These are phyloP conservation scores for Toxoplasma gondii DNA, from an alignment of 169 alveolate genomes.

Conservation along the genomic window DNA sequence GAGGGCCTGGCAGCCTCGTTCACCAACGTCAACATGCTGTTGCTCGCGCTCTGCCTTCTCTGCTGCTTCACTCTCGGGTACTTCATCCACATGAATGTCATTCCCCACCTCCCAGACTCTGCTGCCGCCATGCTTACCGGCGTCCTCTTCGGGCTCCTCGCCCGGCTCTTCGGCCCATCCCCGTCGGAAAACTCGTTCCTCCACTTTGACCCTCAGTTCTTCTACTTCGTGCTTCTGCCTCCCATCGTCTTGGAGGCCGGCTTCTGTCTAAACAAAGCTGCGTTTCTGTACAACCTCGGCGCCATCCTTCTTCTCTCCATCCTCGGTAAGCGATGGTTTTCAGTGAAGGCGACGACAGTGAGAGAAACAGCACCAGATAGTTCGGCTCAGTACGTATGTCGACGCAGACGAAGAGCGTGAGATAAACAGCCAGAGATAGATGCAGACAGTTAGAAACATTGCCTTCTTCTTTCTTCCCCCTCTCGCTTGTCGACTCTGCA, in stretches of 20 bases:
- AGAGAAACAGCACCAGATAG: not conserved
- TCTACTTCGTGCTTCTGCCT: slow-evolving; percentile 55
- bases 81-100: not conserved
- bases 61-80: slow-evolving; percentile 14
- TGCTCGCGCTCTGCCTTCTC: slow-evolving; percentile 30
- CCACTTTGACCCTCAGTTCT: slow-evolving; percentile 50
- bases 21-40: slow-evolving; percentile 26
- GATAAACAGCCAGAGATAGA: too few species aligned
- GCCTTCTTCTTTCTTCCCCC: too few species aligned
- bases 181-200: slow-evolving; percentile 2
- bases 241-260: slow-evolving; percentile 68
- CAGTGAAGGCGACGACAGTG: not conserved
- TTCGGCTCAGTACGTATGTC: too few species aligned
- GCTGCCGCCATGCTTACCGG: slow-evolving; percentile 47
- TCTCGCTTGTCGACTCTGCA: too few species aligned
- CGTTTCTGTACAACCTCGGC: not conserved
- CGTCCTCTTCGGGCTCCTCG: slow-evolving; percentile 17
- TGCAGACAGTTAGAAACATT: too few species aligned
- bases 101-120: slow-evolving; percentile 31
- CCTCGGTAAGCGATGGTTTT: not conserved
- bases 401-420: too few species aligned
- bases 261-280: slow-evolving; percentile 22
- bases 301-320: slow-evolving; percentile 30
- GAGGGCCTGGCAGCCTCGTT: not conserved
- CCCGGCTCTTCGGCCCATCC: not conserved